Conservation (phyloP, 2,329 filamentous ascomycete species). For the Cercospora sp. region DNA sequence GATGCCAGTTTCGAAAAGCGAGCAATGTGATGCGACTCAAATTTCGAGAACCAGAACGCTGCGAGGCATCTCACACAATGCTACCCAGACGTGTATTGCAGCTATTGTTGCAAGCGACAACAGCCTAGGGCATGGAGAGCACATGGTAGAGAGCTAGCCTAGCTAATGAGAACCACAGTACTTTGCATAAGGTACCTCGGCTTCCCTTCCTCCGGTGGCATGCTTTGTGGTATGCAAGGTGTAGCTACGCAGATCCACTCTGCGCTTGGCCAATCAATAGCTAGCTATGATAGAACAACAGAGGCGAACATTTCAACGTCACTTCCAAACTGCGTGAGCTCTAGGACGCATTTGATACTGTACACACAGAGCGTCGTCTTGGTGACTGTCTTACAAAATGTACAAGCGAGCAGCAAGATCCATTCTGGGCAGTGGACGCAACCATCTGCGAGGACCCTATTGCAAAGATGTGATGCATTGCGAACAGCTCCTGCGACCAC, state of each 20-base stretch:
- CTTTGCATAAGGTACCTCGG: not conserved
- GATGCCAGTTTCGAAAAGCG: not conserved
- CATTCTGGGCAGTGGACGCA: not conserved
- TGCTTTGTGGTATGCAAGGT: slow-evolving; percentile 3
- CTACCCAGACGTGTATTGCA: not conserved
- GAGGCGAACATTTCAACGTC: not conserved
- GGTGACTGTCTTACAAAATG: not conserved
- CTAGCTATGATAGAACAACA: not conserved
- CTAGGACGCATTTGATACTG: not conserved
- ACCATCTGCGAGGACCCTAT: not conserved
- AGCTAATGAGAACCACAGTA: not conserved
- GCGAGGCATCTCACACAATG: not conserved
- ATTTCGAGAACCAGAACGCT: not conserved
- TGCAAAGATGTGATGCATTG: not conserved
- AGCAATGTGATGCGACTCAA: not conserved
- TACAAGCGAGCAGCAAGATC: not conserved
- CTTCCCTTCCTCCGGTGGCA: slow-evolving; percentile 10
- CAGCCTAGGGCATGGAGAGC: not conserved
- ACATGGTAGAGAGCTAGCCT: not conserved
- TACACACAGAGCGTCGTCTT: not conserved
- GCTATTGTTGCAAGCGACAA: not conserved
- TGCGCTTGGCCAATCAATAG: not conserved
- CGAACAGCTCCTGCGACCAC: not conserved
- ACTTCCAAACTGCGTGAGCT: not conserved
- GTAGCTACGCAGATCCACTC: not conserved